Evolutionary conservation across 1,284 basidiomycete species (phyloP).

Genomic region (Meira nashicola): DNA sequence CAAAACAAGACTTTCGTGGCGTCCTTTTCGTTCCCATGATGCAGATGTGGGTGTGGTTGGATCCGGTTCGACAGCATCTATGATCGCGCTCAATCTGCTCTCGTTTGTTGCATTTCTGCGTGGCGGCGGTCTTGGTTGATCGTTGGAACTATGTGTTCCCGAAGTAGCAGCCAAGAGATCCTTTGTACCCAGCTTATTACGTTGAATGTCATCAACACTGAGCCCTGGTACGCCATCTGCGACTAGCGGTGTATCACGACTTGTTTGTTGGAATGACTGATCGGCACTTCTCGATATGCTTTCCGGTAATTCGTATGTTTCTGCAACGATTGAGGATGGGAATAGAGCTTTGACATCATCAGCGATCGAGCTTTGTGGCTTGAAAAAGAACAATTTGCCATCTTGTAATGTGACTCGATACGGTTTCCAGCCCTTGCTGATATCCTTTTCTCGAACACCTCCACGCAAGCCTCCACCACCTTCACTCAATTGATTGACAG

Average conservation of each 20-base stretch:
- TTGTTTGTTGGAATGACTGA: constrained; percentile 5
- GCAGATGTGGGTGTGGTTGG: neutral
- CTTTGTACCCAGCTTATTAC: constrained; percentile 33
- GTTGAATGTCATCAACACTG: constrained; percentile 26
- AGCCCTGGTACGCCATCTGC: constrained; percentile 13
- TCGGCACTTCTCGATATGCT: neutral
- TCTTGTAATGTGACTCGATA: constrained; percentile 45
- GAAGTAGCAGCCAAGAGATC: constrained; percentile 39
- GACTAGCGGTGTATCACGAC: neutral
- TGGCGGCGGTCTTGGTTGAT: constrained; percentile 8
- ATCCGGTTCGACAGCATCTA: constrained; percentile 2
- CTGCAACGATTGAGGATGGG: constrained; percentile 23
- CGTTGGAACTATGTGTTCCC: neutral
- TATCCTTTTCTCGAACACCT: constrained; percentile 40
- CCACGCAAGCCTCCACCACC: constrained; percentile 20
- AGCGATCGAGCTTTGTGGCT: constrained; percentile 37
- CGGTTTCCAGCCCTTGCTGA: constrained; percentile 50
- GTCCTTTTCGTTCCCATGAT: constrained; percentile 25
- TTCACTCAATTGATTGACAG: constrained; percentile 26
- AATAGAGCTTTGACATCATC: constrained; percentile 47
- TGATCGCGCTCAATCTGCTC: constrained; percentile 1
- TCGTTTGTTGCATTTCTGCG: constrained; percentile 12
- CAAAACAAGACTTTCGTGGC: constrained; percentile 36
- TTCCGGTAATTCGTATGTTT: neutral
- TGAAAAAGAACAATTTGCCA: constrained; percentile 46